Percentiles rank a stretch among this genome's conserved stretches.
phyloP scores from a whole-genome alignment of 1,139 yeast genomes.

The Lizanozyma gosingica region DNA sequence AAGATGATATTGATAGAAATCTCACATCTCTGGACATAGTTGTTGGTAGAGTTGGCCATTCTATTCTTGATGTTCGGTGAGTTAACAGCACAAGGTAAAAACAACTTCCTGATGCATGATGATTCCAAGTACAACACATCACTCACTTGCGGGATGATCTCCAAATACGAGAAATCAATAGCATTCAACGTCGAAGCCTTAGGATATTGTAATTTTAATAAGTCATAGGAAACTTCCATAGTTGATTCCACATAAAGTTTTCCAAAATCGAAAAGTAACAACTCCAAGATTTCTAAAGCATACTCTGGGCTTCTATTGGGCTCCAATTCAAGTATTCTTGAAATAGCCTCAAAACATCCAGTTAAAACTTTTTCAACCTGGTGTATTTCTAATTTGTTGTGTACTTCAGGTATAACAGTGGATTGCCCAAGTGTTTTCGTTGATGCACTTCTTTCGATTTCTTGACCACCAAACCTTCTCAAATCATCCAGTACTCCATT shows the following conservation, averaged over 20 bases:
- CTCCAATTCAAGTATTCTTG: constrained; percentile 67
- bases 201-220: constrained; percentile 23
- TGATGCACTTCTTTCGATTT: background rate
- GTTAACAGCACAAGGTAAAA: constrained; percentile 64
- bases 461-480: too few species aligned
- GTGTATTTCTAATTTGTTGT: constrained; percentile 12
- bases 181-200: constrained; percentile 21
- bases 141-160: constrained; percentile 46
- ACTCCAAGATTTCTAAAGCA: constrained; percentile 58
- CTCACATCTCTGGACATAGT: constrained; percentile 61
- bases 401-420: background rate
- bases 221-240: constrained; percentile 57
- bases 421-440: background rate
- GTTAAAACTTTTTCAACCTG: constrained; percentile 59
- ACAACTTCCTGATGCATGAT: constrained; percentile 59
- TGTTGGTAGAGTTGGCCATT: constrained; percentile 58
- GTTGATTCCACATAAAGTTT: constrained; percentile 68
- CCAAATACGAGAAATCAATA: constrained; percentile 38
- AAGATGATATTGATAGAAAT: constrained; percentile 59
- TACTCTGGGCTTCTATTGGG: constrained; percentile 58
- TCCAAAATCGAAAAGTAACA: constrained; percentile 63
- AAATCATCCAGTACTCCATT: background rate
- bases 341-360: constrained; percentile 70
- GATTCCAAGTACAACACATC: constrained; percentile 62
- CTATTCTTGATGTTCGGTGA: constrained; percentile 53